A percentile compares a stretch with the other conserved stretches of the same genome.
These are phyloP conservation scores for Symbiodinium natans DNA, from an alignment of 73 alveolate genomes.

Conservation along the genomic window DNA sequence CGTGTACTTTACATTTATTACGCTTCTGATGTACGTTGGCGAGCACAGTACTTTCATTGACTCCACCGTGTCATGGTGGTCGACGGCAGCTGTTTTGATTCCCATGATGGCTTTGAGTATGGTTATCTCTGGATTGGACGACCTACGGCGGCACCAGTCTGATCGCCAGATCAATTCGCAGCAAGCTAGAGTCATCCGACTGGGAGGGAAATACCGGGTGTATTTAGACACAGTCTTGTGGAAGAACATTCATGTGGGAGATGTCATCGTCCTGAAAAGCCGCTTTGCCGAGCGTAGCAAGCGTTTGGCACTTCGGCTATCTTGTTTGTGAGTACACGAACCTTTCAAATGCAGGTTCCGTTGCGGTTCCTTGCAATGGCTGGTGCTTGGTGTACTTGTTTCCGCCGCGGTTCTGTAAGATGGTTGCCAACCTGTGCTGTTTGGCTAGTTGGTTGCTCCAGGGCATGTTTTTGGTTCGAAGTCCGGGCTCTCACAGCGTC, in stretches of 20 bases:
- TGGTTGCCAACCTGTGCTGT: no score
- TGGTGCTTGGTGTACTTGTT: no score
- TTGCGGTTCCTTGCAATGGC: no score
- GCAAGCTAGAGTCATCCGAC: conserved; percentile 67
- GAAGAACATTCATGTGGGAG: conserved; percentile 84
- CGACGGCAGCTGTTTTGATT: conserved; percentile 34
- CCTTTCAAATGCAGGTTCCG: no score
- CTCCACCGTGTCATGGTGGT: conserved; percentile 88
- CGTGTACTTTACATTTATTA: conserved; percentile 63
- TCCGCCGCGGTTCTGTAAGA: no score
- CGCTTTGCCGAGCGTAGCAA: no score
- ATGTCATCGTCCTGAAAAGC: conserved; percentile 68
- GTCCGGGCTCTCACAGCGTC: no score
- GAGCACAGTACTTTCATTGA: conserved; percentile 80
- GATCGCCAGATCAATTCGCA: conserved; percentile 79
- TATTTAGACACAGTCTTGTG: conserved; percentile 44
- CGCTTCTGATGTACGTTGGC: conserved; percentile 73
- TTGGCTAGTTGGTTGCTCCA: no score
- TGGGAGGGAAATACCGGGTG: conserved; percentile 36
- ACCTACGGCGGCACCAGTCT: conserved; percentile 56
- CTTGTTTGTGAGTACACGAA: no score
- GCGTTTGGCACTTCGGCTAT: no score
- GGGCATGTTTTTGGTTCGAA: no score
- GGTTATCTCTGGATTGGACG: conserved; percentile 82
- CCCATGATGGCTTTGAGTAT: conserved; percentile 92